A percentile compares a stretch with the other conserved stretches of the same genome.
Evolutionary conservation across 2,329 filamentous ascomycete species (phyloP).

Genomic region (Acrocalymma vagum): DNA sequence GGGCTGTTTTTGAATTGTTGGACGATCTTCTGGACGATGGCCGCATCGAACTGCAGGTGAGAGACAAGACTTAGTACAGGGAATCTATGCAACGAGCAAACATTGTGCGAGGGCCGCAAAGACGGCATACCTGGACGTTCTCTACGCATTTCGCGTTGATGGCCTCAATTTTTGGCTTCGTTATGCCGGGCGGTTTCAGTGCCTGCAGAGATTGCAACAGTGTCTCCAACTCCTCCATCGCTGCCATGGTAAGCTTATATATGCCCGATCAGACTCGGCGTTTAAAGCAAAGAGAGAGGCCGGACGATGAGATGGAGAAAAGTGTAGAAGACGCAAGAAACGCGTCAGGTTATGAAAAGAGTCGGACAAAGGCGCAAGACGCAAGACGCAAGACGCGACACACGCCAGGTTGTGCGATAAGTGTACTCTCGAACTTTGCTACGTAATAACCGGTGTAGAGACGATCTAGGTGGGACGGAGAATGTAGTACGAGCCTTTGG

Average conservation of each 20-base stretch:
- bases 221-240: conserved; percentile 89
- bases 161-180: conserved; percentile 87
- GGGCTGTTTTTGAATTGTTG: conserved; percentile 97
- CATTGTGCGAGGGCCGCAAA: conserved; percentile 15
- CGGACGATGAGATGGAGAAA: conserved; percentile 16
- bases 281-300: conserved; percentile 23
- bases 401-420: conserved; percentile 18
- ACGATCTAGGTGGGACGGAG: conserved; percentile 38
- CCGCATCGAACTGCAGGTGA: conserved; percentile 80
- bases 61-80: conserved; percentile 33
- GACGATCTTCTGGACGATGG: conserved; percentile 94
- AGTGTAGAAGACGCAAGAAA: no score
- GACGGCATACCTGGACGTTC: conserved; percentile 42
- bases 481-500: conserved; percentile 30
- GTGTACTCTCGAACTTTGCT: conserved; percentile 34
- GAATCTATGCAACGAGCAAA: conserved; percentile 15
- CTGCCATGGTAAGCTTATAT: conserved; percentile 61
- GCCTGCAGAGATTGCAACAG: conserved; percentile 90
- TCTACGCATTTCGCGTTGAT: conserved; percentile 88
- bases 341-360: no score
- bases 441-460: conserved; percentile 26
- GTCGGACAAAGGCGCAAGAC: no score
- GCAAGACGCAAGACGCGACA: conserved; percentile 30
- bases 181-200: conserved; percentile 92
- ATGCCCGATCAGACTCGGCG: conserved; percentile 29